Evolutionary conservation across 441 rosid species (phyloP), one percentile per base, ranked within the genome.

Genomic region (Pelargonium myrrhifolium): DNA sequence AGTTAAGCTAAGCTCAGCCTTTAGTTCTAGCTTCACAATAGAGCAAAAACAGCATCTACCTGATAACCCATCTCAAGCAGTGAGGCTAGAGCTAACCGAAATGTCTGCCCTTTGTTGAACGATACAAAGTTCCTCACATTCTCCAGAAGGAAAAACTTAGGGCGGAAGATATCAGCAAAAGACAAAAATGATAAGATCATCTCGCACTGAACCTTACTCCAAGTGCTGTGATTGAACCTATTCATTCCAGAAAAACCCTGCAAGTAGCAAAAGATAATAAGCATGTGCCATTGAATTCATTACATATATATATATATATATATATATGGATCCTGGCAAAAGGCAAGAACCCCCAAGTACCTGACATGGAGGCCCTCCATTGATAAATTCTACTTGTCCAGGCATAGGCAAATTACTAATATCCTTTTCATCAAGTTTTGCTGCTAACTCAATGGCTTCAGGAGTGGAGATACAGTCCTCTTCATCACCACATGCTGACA

Each of bases 211-310:
- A 94, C 89, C 71, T 79, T 87, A 74, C 99, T 92, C 98, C 96
- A 92, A 9, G 86, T 67, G 71, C 96, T 78, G 68, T 87, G 85
- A 70, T 68, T 89, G 75, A 87, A 91, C 78, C 97, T 79, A 73
- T 94, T 94, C 98, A 94, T 85, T 40, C 97, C 90, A 62, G 97
- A 92, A 71, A 94, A 94, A 15, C 94, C 99, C 98, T 89, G 93
- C 69, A 82, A 83, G 62, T 61, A 15, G 42, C 61, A 62, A 70
- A 49, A 75, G 9, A 56, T 15, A 42, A 51, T 9, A 14, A 64
- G 37, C 24, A 45, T 22, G 49, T 0, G 24, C 20, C 59, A 35
- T 14, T n/a, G 20, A 49, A 68, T 26, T 35, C 10, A 26, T 58
- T 8, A 12, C 24, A n/a, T n/a, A n/a, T n/a, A n/a, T n/a, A n/a